Base-by-base conservation (phyloP, 2,329 filamentous ascomycete genomes). In the Drechslerella dactyloides region DNA sequence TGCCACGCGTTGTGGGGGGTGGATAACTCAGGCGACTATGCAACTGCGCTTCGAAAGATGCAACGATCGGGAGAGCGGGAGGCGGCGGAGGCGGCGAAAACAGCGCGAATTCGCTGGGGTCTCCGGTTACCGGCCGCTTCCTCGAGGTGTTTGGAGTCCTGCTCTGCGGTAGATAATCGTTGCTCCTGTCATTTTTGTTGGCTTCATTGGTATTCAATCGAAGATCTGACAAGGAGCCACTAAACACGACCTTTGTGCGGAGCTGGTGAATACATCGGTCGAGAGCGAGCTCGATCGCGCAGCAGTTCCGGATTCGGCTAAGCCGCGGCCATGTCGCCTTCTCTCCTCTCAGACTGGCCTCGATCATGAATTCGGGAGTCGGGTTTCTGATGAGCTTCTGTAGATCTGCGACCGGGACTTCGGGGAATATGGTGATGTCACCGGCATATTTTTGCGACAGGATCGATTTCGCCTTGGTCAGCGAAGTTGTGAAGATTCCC, bases 261-360 rank as follows among this genome's bases (percentile, higher is more conserved):
- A 92, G 81, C 10, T 84, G 82, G 73, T 90, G 87, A 0, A 93
- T 89, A 1, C 90, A 89, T 19, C 85, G 83, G 77, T 94, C 90
- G 1, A 97, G 81, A 2, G 92, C 91, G 52, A 96, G 81, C 78
- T 97, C 93, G 61, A 97, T 91, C 1, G 92, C 90, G 75, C 91
- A 91, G 61, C 92, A 89, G 77, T 96, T 94, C 42, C 90, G 85
- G 76, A 97, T 90, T 11, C 91, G 87, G 74, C 89, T 89, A 8
- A 97, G 81, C 78, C 93, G 93, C 0, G 93, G 92, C 93, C 93
- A 97, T 0, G 93, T 96, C 1, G 93, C 93, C 65, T 88, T 85
- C 79, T 97, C 90, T 5, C 93, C 93, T 24, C 86, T 84, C 5
- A 91, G 81, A 76, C 90, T 90, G 7, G 90, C 89, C 52, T 89